A percentile compares a stretch with the other conserved stretches of the same genome.
Conservation (phyloP, 2,329 filamentous ascomycete species). For the Venturia carpophila region DNA sequence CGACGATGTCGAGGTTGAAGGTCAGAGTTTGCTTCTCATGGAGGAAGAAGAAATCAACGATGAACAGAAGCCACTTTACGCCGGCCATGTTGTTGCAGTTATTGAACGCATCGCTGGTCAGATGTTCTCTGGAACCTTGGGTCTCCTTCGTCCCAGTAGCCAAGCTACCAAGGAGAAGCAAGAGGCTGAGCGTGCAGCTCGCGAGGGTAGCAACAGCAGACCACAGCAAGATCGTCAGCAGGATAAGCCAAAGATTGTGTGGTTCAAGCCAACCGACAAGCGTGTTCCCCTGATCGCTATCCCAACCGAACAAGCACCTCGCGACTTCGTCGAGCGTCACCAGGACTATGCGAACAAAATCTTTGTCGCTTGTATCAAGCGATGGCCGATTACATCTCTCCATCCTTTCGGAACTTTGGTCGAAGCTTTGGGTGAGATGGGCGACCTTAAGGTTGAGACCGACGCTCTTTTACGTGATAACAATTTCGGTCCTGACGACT, state of each 20-base stretch:
- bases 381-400: constrained; percentile 98
- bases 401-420: constrained; percentile 97
- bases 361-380: constrained; percentile 98
- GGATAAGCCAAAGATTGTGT: constrained; percentile 99
- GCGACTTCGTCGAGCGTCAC: constrained; percentile 97
- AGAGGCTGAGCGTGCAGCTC: constrained; percentile 86
- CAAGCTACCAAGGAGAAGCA: constrained; percentile 99
- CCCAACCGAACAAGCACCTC: constrained; percentile 92
- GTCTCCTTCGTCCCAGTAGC: constrained; percentile 88
- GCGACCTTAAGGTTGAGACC: constrained; percentile 93
- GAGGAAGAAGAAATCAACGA: constrained; percentile 99
- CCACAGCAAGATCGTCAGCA: constrained; percentile 76
- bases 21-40: constrained; percentile 89
- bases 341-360: constrained; percentile 96
- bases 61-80: constrained; percentile 94
- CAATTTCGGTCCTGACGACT: constrained; percentile 96
- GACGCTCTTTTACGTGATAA: constrained; percentile 95
- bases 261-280: constrained; percentile 99
- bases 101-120: constrained; percentile 95
- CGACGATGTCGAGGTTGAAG: constrained; percentile 96
- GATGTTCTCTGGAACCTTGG: constrained; percentile 97
- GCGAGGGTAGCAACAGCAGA: constrained; percentile 67
- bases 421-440: constrained; percentile 95
- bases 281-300: constrained; percentile 96
- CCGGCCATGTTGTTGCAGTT: constrained; percentile 93